Conservation (phyloP, 2,329 filamentous ascomycete species). For the Ilyonectria destructans region DNA sequence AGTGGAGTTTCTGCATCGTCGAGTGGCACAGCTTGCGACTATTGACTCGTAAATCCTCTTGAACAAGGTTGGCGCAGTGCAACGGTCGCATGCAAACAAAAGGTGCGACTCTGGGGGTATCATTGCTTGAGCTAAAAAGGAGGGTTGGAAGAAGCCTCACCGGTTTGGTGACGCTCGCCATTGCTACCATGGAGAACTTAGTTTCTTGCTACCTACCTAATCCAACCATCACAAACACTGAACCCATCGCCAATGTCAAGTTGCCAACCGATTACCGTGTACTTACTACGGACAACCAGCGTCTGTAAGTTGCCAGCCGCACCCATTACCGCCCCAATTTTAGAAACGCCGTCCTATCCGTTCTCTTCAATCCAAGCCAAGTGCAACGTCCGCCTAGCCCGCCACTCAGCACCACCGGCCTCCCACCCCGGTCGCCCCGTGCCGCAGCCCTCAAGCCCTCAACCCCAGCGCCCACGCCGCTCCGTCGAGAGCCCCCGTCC, state of each 20-base stretch:
- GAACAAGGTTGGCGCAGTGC: neutral
- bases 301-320: neutral
- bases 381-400: slow-evolving; percentile 23
- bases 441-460: slow-evolving; percentile 7
- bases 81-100: neutral
- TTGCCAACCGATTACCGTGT: too few relatives aligned
- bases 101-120: neutral
- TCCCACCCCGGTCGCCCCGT: slow-evolving; percentile 20
- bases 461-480: neutral
- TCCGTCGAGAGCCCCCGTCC: slow-evolving; percentile 6
- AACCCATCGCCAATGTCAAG: neutral
- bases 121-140: neutral
- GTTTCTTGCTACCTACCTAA: neutral
- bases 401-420: slow-evolving; percentile 26
- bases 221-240: slow-evolving; percentile 2
- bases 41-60: slow-evolving; percentile 8
- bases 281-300: neutral
- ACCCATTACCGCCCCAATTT: slow-evolving; percentile 3
- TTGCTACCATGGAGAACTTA: neutral
- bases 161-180: slow-evolving; percentile 17
- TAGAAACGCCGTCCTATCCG: slow-evolving; percentile 11
- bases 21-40: slow-evolving; percentile 7
- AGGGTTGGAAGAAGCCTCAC: slow-evolving; percentile 5
- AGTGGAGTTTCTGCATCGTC: neutral
- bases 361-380: neutral